Evolutionary conservation across 2,329 filamentous ascomycete genomes (phyloP), one percentile per base, ranked within the genome.

Genomic region (Diaporthe sp.): DNA sequence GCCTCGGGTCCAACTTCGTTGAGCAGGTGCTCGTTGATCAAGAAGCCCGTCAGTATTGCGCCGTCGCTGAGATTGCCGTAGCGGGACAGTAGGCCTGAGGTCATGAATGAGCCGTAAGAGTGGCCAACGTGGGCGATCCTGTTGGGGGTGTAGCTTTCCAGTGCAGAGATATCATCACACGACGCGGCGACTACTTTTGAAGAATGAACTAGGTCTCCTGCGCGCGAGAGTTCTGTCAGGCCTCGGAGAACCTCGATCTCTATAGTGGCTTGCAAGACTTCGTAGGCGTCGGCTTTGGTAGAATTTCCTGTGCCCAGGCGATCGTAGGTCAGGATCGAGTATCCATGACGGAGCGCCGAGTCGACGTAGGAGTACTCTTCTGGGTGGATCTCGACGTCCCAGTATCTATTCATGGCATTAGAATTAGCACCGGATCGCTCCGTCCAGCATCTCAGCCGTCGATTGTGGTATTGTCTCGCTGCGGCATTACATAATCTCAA

Each of bases 311-410:
- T 78, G n/a, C 83, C 83, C 17, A 85, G 78, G 35, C 83, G 82
- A 76, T 85, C 83, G 74, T 84, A 85, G 10, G 82, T 82, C 19
- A 85, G 80, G 25, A 83, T 85, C 35, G 82, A 79, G 76, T 85
- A 85, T 50, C 83, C 84, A 42, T 80, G 80, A 28, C 76, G 77
- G 50, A 84, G 78, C 15, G 80, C 77, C 9, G 82, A 79, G 47
- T 84, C 79, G 69, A 85, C 82, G 73, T 83, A 85, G 12, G 82
- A 84, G 74, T 83, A 80, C 40, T 82, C 78, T 57, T 80, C 79
- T 72, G 80, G 71, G 2, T 60, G 68, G 30, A 73, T 76, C 54
- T 80, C 54, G 71, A 81, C 75, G 55, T 84, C 82, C 80, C 82
- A 83, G 76, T 84, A 84, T 64, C 82, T 80, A 52, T n/a, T 35